These are phyloP conservation scores for Suhomyces taliae DNA, from an alignment of 1,139 yeast genomes.

Conservation along the genomic window DNA sequence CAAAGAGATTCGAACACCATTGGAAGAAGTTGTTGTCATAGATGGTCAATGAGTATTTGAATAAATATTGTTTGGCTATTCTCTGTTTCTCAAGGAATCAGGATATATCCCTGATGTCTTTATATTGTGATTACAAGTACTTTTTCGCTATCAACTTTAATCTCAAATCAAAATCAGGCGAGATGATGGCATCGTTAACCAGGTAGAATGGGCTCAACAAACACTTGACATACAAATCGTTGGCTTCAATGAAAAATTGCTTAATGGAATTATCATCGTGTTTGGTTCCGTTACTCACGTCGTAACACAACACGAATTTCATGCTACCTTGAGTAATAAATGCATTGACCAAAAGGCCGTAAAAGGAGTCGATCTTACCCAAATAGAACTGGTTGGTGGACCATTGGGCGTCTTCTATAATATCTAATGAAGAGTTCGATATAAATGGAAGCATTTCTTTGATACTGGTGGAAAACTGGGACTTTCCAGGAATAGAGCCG, in stretches of 20 bases:
- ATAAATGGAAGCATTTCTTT: conserved; percentile 85
- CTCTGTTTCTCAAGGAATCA: no score
- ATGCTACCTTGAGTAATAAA: conserved; percentile 87
- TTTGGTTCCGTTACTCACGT: conserved; percentile 29
- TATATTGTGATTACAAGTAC: conserved; percentile 47
- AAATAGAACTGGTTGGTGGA: conserved; percentile 61
- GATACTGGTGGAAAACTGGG: conserved; percentile 68
- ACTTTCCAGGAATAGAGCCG: conserved; percentile 50
- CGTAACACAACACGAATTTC: conserved; percentile 78
- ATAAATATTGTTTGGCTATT: no score
- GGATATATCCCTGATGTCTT: no score
- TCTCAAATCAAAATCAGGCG: conserved; percentile 74
- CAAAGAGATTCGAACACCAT: no score
- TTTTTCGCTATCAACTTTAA: conserved; percentile 74
- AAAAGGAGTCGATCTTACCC: conserved; percentile 82
- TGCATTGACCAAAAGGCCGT: conserved; percentile 77
- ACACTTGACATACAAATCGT: conserved; percentile 85
- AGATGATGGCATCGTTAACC: conserved; percentile 70
- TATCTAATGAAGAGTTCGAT: conserved; percentile 82
- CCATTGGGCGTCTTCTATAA: conserved; percentile 90
- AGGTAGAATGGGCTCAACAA: conserved; percentile 84
- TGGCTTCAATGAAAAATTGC: conserved; percentile 80
- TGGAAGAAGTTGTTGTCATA: no score
- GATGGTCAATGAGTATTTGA: no score
- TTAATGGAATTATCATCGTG: conserved; percentile 73